Conservation (phyloP, 208 protist species). For the Blastocrithidia nonstop region DNA sequence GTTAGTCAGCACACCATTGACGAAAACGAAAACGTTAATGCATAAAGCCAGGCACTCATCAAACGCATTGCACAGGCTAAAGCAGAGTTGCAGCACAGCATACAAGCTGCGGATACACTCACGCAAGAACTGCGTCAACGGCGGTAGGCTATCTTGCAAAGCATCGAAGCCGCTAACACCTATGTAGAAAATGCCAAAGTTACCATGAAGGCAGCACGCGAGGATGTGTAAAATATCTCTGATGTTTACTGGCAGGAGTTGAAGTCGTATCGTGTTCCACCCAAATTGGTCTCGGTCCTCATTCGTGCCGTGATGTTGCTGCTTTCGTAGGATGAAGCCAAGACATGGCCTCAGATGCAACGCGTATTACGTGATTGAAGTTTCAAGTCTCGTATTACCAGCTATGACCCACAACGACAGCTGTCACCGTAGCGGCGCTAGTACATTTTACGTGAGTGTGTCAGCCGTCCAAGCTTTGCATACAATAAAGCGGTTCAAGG, state of each 20-base stretch:
- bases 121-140: constrained; percentile 42
- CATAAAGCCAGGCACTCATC: constrained; percentile 44
- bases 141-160: constrained; percentile 33
- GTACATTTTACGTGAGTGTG: constrained; percentile 77
- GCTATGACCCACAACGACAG: constrained; percentile 41
- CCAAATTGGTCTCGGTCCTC: constrained; percentile 61
- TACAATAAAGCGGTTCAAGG: constrained; percentile 63
- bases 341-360: constrained; percentile 69
- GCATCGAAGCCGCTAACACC: constrained; percentile 32
- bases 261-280: constrained; percentile 74
- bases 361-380: constrained; percentile 50
- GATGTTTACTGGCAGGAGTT: constrained; percentile 74
- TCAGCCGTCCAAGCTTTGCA: constrained; percentile 67
- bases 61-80: constrained; percentile 31
- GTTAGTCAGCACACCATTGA: constrained; percentile 18
- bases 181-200: constrained; percentile 50
- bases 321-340: constrained; percentile 61
- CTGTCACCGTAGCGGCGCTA: constrained; percentile 62
- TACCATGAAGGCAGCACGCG: constrained; percentile 28
- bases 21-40: constrained; percentile 15
- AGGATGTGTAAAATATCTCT: constrained; percentile 65
- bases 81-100: constrained; percentile 40
- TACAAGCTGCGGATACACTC: constrained; percentile 35
- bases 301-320: constrained; percentile 80
- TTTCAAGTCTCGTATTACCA: constrained; percentile 56